A percentile compares a stretch with the other conserved stretches of the same genome.
These are phyloP conservation scores for Ogataea nonfermentans DNA, from an alignment of 805 yeast genomes.

Conservation along the genomic window DNA sequence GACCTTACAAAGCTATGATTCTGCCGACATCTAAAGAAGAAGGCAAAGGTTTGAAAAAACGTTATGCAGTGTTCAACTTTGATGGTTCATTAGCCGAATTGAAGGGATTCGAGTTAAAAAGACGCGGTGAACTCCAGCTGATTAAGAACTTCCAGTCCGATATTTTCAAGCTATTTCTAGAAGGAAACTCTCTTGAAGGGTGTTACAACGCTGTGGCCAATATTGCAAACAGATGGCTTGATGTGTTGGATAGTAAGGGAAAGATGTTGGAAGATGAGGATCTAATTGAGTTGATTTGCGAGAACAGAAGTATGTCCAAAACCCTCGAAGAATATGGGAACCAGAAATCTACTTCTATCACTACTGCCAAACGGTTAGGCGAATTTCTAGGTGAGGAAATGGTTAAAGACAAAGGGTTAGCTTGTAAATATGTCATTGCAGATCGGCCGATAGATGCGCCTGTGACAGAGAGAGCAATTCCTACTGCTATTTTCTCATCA, in stretches of 20 bases:
- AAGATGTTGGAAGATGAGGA: conserved; percentile 89
- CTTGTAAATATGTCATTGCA: conserved; percentile 90
- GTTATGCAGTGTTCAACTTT: conserved; percentile 95
- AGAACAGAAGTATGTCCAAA: conserved; percentile 93
- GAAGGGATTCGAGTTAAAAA: conserved; percentile 93
- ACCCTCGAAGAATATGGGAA: conserved; percentile 83
- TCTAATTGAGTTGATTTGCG: conserved; percentile 90
- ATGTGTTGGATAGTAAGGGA: conserved; percentile 86
- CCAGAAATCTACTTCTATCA: conserved; percentile 92
- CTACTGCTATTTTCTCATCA: conserved; percentile 92
- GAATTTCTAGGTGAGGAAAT: conserved; percentile 94
- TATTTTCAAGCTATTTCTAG: conserved; percentile 84
- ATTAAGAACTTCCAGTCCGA: conserved; percentile 95
- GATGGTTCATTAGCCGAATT: conserved; percentile 94
- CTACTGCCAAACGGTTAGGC: conserved; percentile 90
- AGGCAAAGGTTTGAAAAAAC: conserved; percentile 92
- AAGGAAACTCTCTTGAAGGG: conserved; percentile 72
- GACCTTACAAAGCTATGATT: conserved; percentile 97
- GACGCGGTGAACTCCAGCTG: conserved; percentile 93
- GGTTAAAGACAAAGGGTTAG: conserved; percentile 95
- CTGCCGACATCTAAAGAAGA: conserved; percentile 97
- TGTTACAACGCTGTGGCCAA: conserved; percentile 89
- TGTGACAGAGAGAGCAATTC: conserved; percentile 93
- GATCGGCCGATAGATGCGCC: conserved; percentile 81
- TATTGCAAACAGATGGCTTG: conserved; percentile 95